A percentile compares a stretch with the other conserved stretches of the same genome.
Conservation (phyloP, 306 rosid species). For the Pterocarpus santalinus region DNA sequence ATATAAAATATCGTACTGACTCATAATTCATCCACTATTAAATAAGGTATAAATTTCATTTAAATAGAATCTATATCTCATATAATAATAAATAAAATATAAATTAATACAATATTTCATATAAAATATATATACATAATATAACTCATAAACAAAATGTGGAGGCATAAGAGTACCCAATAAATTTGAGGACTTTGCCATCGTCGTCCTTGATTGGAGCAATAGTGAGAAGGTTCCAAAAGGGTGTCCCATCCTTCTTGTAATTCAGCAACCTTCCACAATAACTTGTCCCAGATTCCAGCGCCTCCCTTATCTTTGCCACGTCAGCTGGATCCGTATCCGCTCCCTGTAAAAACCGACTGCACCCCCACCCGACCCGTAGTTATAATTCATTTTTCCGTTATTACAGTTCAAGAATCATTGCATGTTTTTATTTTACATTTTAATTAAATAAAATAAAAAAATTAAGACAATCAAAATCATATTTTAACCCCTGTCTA, state of each 20-base stretch:
- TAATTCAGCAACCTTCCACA: constrained; percentile 93
- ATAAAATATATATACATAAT: too few species aligned
- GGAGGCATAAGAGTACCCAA: constrained; percentile 58
- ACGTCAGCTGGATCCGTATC: constrained; percentile 85
- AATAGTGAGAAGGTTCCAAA: constrained; percentile 94
- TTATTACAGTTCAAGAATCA: constrained; percentile 42
- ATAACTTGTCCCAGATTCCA: constrained; percentile 61
- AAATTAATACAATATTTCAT: too few species aligned
- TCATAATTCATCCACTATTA: too few species aligned
- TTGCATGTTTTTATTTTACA: neutral
- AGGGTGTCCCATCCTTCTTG: constrained; percentile 96
- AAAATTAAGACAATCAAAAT: too few species aligned
- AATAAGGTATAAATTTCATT: too few species aligned
- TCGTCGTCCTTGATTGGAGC: constrained; percentile 85
- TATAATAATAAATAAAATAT: too few species aligned
- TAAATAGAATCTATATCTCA: too few species aligned
- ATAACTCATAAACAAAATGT: too few species aligned
- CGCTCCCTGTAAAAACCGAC: constrained; percentile 95
- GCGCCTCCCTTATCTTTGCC: constrained; percentile 80
- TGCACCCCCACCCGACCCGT: constrained; percentile 49
- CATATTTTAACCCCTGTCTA: neutral
- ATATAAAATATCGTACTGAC: too few species aligned
- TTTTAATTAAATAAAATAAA: neutral
- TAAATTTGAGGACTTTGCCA: constrained; percentile 80
- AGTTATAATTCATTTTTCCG: constrained; percentile 17